Conservation (phyloP, 495 filamentous ascomycete species). For the Penicillium canariense region DNA sequence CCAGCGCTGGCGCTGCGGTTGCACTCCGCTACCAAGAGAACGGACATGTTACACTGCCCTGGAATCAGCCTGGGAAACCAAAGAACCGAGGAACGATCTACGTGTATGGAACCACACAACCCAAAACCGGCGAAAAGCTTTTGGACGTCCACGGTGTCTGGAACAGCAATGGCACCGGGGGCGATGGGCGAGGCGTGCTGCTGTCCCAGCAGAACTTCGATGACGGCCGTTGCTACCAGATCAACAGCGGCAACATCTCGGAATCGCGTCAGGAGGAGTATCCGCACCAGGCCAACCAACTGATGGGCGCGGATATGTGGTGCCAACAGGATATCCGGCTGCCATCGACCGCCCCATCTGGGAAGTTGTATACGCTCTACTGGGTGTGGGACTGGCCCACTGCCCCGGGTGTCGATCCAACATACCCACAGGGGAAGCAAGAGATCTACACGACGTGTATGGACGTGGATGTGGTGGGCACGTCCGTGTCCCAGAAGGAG, state of each 20-base stretch:
- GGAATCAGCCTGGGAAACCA: conserved; percentile 59
- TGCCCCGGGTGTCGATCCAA: conserved; percentile 41
- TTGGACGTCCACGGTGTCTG: conserved; percentile 68
- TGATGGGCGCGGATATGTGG: conserved; percentile 56
- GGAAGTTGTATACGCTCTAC: conserved; percentile 68
- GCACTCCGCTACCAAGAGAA: conserved; percentile 81
- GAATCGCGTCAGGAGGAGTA: conserved; percentile 50
- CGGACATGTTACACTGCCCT: conserved; percentile 74
- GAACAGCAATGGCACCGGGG: conserved; percentile 73
- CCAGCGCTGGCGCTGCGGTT: conserved; percentile 63
- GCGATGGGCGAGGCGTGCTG: conserved; percentile 69
- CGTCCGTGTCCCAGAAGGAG: conserved; percentile 10
- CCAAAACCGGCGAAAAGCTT: conserved; percentile 59
- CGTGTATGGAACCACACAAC: conserved; percentile 76
- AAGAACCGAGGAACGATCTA: conserved; percentile 70
- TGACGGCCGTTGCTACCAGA: conserved; percentile 80
- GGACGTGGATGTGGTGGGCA: conserved; percentile 64
- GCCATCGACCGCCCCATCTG: conserved; percentile 52
- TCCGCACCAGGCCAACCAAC: conserved; percentile 39
- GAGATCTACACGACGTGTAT: conserved; percentile 83
- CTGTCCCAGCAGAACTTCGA: conserved; percentile 74
- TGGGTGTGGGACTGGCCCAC: conserved; percentile 95
- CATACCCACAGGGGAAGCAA: conserved; percentile 50
- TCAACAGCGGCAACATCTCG: conserved; percentile 53
- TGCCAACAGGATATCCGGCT: conserved; percentile 78